Conservation (phyloP, 2,329 filamentous ascomycete genomes). For the Phaeosphaeria sp. region DNA sequence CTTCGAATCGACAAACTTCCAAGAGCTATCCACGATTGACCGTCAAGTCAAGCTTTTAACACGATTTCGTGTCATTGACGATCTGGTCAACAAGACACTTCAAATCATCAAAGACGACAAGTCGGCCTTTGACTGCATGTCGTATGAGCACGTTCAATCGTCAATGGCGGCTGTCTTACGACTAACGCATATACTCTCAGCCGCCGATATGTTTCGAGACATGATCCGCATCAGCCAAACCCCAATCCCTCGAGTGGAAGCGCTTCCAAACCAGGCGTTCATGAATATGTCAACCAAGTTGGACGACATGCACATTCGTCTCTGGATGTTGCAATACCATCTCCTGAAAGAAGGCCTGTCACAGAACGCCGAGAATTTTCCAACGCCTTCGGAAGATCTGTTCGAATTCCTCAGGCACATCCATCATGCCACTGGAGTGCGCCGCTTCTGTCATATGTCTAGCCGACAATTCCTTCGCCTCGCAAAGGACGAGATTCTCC, state of each 20-base stretch:
- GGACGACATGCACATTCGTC: constrained; percentile 84
- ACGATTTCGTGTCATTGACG: constrained; percentile 80
- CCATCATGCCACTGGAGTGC: constrained; percentile 82
- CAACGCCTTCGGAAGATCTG: constrained; percentile 72
- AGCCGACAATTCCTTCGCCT: constrained; percentile 90
- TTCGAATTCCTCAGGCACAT: constrained; percentile 81
- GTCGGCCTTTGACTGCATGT: constrained; percentile 80
- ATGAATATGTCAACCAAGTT: constrained; percentile 69
- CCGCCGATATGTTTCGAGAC: constrained; percentile 83
- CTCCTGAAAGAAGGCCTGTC: constrained; percentile 77
- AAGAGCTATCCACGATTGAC: constrained; percentile 64
- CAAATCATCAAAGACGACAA: constrained; percentile 69
- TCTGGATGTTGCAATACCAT: constrained; percentile 87
- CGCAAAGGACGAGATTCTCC: constrained; percentile 83
- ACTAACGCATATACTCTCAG: constrained; percentile 77
- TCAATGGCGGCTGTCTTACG: constrained; percentile 76
- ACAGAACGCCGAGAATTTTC: constrained; percentile 70
- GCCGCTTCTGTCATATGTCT: constrained; percentile 83
- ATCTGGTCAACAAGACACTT: constrained; percentile 75
- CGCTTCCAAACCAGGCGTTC: constrained; percentile 50
- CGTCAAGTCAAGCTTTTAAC: constrained; percentile 76
- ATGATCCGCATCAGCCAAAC: constrained; percentile 79
- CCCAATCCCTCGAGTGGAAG: constrained; percentile 65
- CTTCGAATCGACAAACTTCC: constrained; percentile 66
- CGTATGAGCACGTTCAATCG: constrained; percentile 76